Base-by-base conservation (phyloP, 2,329 filamentous ascomycete species). In the Teratosphaeria zuluensis region DNA sequence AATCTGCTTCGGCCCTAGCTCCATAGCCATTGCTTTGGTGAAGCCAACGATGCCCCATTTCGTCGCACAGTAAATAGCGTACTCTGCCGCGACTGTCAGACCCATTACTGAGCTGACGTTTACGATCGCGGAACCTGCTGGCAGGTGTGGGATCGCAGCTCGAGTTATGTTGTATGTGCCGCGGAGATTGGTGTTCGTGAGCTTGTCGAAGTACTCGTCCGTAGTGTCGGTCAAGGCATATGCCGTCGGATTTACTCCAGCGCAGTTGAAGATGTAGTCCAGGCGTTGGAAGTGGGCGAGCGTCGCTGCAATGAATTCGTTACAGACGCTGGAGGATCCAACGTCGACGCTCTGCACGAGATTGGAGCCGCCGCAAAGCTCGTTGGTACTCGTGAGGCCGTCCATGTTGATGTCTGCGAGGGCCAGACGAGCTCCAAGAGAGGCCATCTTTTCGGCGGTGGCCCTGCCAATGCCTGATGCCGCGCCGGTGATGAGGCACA, bases 1-100 rank as follows among this genome's bases (percentile, higher is more conserved):
- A 30, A 76, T 71, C 4, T 72, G 71, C 51, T 70, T 68, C 3
- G 69, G 65, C 0, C 70, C 74, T 61, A 74, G 68, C 61, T 75
- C 73, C 56, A 73, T 64, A 5, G 72, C 73, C 76, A 78, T 66
- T 57, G 69, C 53, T 79, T 77, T 76, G 12, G 76, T 77, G 56
- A 79, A 68, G 1, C 75, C 77, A 5, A 78, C 66, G 3, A 79
- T 61, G 1, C 69, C 77, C 60, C 75, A 77, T 61, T 79, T 79
- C 9, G 73, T 70, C 2, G 70, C 68, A 3, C 70, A 74, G 61
- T 78, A 78, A 5, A 76, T 74, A 1, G 72, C 72, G 64, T 75
- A 75, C 16, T 73, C 70, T 0, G 71, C 68, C 8, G 71, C 63
- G 1, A 70, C 67, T 54, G 65, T 67, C 52, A 74, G 59, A 7